Percentiles rank a stretch among this genome's conserved stretches.
Evolutionary conservation across 345 rosid genomes (phyloP).

Genomic region (Populus tremula): DNA sequence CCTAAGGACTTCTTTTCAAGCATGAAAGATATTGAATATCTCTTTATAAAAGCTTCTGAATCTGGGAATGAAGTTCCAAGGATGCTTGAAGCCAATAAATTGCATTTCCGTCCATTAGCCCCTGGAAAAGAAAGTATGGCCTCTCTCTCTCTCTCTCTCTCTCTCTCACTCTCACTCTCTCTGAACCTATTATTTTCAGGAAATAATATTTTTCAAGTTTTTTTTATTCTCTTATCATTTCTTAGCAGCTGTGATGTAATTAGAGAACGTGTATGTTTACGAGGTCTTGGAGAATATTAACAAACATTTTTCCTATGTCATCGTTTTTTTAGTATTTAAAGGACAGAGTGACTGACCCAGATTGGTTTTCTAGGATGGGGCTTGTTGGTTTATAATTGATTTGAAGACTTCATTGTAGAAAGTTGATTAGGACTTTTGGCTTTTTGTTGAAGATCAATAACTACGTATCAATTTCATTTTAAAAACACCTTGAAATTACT

Average conservation of each 20-base stretch:
- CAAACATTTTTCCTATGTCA: neutral
- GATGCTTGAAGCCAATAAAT: constrained; percentile 95
- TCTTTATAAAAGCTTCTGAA: constrained; percentile 81
- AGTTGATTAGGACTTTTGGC: neutral
- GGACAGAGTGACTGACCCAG: neutral
- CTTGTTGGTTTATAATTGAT: neutral
- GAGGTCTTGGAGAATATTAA: no score
- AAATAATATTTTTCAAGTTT: neutral
- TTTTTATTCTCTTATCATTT: neutral
- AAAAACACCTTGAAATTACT: neutral
- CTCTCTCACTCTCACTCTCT: constrained; percentile 17
- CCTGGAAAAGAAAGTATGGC: constrained; percentile 54
- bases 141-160: constrained; percentile 26
- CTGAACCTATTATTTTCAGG: neutral
- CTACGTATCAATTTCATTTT: neutral
- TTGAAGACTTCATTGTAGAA: neutral
- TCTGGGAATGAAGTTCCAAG: constrained; percentile 93
- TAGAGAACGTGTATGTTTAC: neutral
- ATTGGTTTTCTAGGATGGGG: neutral
- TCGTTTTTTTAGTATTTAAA: neutral
- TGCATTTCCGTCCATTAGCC: constrained; percentile 75
- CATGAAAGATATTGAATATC: constrained; percentile 75
- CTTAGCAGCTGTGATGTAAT: neutral
- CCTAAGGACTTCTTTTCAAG: constrained; percentile 77
- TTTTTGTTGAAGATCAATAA: neutral